Base-by-base conservation (phyloP, 108 stramenopile genomes). In the Parietichytrium sp. region DNA sequence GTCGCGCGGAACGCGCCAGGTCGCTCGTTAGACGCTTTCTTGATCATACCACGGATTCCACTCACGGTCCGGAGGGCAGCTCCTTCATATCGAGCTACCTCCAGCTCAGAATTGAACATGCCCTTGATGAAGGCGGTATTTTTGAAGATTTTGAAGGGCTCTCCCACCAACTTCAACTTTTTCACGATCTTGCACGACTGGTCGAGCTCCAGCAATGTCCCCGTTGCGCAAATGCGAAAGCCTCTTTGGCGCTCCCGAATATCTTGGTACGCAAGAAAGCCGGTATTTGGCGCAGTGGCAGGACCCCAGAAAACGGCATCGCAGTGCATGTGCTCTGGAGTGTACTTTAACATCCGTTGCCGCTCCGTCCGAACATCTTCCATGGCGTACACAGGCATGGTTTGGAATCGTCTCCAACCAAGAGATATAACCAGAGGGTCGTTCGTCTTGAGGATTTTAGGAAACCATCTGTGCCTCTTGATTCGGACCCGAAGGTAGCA, bases 321-420 rank as follows among this genome's bases (percentile, higher is more conserved):
- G 85, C 98, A 99, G 85, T 99, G 98, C 98, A 99, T 97, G 92
- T 98, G 95, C 89, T 99, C 96, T 16, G 96, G 97, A 10, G 98
- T 96, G 90, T 99, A 99, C 88, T 99, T 99, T 52, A 99, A 86
- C 85, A 77, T 36, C 85, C 92, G 29, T 89, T 94, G 85, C 51
- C 95, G 84, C 45, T 91, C 91, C 79, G 93, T 93, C 25, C 50
- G 20, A 25, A 90, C 86, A 83, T 95, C 93, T 81, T 93, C 92
- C 3, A 91, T 90, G 38, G 90, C 88, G 77, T 89, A 94, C 4
- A 94, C 87, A 23, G 97, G 97, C 52, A 95, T 91, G 61, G 90
- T 92, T 82, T 98, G 97, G 82, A 98, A 98, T 15, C 98, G 91
- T 49, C 98, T 87, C 98, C 98, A 99, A 12, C 98, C 98, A 18